These are phyloP conservation scores for Kwoniella dejecticola DNA, from an alignment of 768 basidiomycete species.

Conservation along the genomic window DNA sequence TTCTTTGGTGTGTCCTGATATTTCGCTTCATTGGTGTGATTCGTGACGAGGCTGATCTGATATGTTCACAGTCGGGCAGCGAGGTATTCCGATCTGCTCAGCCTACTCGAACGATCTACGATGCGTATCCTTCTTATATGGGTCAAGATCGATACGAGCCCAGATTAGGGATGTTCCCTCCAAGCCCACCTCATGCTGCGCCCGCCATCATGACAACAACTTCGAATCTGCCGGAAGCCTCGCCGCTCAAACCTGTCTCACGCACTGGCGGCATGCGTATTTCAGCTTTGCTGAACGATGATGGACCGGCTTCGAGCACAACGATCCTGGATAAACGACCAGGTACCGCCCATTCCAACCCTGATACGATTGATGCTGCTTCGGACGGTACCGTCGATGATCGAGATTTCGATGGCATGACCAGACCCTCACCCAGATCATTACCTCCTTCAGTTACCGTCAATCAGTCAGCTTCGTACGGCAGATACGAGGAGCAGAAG, in stretches of 20 bases:
- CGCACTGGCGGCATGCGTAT: constrained; percentile 40
- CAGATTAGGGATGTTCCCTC: constrained; percentile 41
- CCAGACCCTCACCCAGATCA: constrained; percentile 29
- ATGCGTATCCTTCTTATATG: constrained; percentile 14
- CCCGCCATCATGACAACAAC: not conserved
- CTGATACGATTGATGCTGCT: constrained; percentile 31
- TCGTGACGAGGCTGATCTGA: too few relatives aligned
- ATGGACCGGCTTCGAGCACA: constrained; percentile 8
- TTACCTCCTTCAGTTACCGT: not conserved
- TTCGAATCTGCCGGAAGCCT: not conserved
- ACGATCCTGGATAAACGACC: constrained; percentile 8
- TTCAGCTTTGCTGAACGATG: constrained; percentile 45
- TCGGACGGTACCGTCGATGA: constrained; percentile 49
- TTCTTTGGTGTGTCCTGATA: not conserved
- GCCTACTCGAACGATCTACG: constrained; percentile 25
- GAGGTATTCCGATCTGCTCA: constrained; percentile 15
- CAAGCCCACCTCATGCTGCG: constrained; percentile 17
- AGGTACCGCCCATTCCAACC: constrained; percentile 10
- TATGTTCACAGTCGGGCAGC: not conserved
- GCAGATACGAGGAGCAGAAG: constrained; percentile 18
- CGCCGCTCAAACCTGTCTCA: constrained; percentile 19
- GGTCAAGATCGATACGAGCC: constrained; percentile 27
- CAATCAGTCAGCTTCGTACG: constrained; percentile 1
- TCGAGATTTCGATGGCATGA: constrained; percentile 27
- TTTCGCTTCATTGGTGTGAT: too few relatives aligned